A percentile compares a stretch with the other conserved stretches of the same genome.
These are phyloP conservation scores for Pythium plurisporium DNA, from an alignment of 352 stramenopile species.

Conservation along the genomic window DNA sequence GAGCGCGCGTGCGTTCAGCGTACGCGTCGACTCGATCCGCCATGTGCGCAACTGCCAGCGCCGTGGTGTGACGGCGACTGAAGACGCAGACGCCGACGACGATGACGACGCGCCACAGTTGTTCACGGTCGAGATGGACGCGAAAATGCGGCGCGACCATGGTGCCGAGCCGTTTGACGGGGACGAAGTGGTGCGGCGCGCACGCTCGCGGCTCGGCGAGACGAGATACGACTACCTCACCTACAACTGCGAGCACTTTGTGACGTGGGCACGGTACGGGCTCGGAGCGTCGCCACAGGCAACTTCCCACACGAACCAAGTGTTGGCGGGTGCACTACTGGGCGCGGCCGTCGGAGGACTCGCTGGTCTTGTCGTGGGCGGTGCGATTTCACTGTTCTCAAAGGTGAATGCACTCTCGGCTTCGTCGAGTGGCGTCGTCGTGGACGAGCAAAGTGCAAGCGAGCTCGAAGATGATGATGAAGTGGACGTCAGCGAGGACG, in stretches of 20 bases:
- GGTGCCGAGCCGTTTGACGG: constrained; percentile 33
- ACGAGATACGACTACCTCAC: constrained; percentile 43
- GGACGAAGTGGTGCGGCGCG: constrained; percentile 41
- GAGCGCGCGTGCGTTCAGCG: constrained; percentile 34
- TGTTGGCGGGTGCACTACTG: constrained; percentile 56
- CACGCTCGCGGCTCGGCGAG: constrained; percentile 46
- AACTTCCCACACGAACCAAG: constrained; percentile 47
- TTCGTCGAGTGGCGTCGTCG: constrained; percentile 24
- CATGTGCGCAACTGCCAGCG: constrained; percentile 29
- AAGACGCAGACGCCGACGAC: constrained; percentile 4
- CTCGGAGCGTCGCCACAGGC: constrained; percentile 53
- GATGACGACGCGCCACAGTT: constrained; percentile 23
- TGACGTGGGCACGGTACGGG: constrained; percentile 67
- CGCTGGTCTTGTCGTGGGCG: constrained; percentile 54
- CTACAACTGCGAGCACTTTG: constrained; percentile 79
- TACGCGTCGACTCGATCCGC: constrained; percentile 60
- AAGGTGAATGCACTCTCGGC: constrained; percentile 52
- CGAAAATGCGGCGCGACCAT: constrained; percentile 42
- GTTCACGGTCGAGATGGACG: constrained; percentile 45
- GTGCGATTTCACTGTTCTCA: constrained; percentile 53
- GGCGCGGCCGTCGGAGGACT: constrained; percentile 53
- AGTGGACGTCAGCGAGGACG: not conserved
- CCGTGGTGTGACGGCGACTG: not conserved
- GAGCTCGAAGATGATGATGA: constrained; percentile 15
- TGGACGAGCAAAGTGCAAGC: constrained; percentile 7